A percentile compares a stretch with the other conserved stretches of the same genome.
These are phyloP conservation scores for Mycosphaerella sp. DNA, from an alignment of 2,329 filamentous ascomycete species.

Conservation along the genomic window DNA sequence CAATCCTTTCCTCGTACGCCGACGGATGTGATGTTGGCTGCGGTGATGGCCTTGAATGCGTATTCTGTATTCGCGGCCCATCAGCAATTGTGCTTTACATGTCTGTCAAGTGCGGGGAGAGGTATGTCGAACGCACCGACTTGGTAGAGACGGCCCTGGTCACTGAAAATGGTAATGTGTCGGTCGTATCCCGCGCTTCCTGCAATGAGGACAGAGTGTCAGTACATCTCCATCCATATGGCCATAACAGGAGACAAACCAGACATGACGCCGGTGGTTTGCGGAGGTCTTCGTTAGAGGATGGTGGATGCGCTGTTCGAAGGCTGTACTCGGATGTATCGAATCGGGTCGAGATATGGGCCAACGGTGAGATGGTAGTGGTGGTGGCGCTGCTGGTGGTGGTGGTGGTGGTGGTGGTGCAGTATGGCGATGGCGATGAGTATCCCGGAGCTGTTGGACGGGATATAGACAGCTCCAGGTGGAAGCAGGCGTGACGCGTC, in stretches of 20 bases:
- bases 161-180: slow-evolving; percentile 99
- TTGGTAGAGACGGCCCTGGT: slow-evolving; percentile 98
- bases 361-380: neutral
- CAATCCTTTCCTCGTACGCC: slow-evolving; percentile 95
- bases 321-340: neutral
- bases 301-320: neutral
- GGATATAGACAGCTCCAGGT: slow-evolving; percentile 1
- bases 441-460: neutral
- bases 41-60: slow-evolving; percentile 99
- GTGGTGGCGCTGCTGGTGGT: neutral
- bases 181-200: slow-evolving; percentile 89
- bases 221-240: slow-evolving; percentile 13
- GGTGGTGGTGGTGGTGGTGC: neutral
- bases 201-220: slow-evolving; percentile 35
- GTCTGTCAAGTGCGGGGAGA: neutral
- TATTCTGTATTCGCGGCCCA: slow-evolving; percentile 62
- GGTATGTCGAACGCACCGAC: slow-evolving; percentile 66
- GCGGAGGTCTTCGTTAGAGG: neutral
- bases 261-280: slow-evolving; percentile 28
- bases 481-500: slow-evolving; percentile 2
- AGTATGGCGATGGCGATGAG: neutral
- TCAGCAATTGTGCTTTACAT: slow-evolving; percentile 17
- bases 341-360: neutral
- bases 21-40: slow-evolving; percentile 97
- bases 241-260: slow-evolving; percentile 18